Evolutionary conservation across 2,329 filamentous ascomycete species (phyloP).

Genomic region (Ophiosphaerella korrae): DNA sequence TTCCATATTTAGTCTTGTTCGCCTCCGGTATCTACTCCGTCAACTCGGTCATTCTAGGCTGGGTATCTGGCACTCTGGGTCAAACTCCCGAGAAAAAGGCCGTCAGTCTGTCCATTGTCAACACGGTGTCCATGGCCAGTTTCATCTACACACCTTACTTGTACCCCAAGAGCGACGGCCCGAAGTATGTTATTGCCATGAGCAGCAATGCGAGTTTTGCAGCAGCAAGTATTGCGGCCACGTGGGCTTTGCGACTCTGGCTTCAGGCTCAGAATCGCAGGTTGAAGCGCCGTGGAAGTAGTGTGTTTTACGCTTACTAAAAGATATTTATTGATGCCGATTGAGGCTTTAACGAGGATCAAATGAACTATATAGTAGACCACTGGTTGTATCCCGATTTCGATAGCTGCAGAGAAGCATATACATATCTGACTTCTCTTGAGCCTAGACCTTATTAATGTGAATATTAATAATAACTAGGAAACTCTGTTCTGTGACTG

Average conservation of each 20-base stretch:
- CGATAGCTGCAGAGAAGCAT: too few species aligned
- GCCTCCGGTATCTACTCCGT: conserved; percentile 30
- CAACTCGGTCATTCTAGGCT: conserved; percentile 45
- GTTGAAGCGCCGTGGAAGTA: conserved; percentile 10
- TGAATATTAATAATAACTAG: too few species aligned
- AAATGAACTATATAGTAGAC: too few species aligned
- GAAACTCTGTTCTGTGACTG: too few species aligned
- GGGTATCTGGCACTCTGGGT: conserved; percentile 49
- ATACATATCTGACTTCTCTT: too few species aligned
- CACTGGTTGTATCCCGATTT: too few species aligned
- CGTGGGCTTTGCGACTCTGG: conserved; percentile 20
- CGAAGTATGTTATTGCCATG: conserved; percentile 29
- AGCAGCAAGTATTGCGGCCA: conserved; percentile 14
- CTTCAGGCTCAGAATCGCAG: conserved; percentile 14
- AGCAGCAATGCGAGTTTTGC: conserved; percentile 27
- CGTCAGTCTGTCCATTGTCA: conserved; percentile 50
- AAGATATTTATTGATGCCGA: background rate
- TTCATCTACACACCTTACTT: conserved; percentile 52
- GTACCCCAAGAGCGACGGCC: conserved; percentile 34
- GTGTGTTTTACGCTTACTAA: conserved; percentile 23
- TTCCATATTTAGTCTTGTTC: conserved; percentile 19
- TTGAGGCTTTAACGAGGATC: too few species aligned
- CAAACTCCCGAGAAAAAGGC: conserved; percentile 53
- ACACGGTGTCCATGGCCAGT: conserved; percentile 47
- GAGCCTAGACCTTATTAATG: too few species aligned